Evolutionary conservation across 352 stramenopile genomes (phyloP), one percentile per base, ranked within the genome.

Genomic region (Pythium sukuiense): DNA sequence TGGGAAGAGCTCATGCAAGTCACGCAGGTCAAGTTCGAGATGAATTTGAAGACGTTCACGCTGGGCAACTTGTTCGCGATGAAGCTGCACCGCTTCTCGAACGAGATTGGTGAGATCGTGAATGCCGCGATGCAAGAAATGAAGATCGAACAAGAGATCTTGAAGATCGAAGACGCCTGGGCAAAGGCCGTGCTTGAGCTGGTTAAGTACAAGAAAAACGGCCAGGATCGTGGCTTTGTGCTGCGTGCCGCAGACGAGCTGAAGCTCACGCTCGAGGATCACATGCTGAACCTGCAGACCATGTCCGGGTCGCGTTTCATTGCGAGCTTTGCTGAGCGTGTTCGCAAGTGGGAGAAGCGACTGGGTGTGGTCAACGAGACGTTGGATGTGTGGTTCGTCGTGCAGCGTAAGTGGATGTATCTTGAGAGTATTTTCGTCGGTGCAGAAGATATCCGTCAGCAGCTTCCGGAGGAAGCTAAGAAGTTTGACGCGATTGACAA

Each of bases 401-500:
- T 98, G 16, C 93, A 98, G 76, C 85, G 90, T 33, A 97, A 98
- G 74, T 98, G 93, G 93, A 97, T 98, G 92, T 98, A 98, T 65
- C 83, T 98, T 18, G 93, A 98, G 64, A 96, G 85, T 61, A 98
- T 98, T 68, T 98, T 98, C 59, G 88, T 98, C 12, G 91, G 91
- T 2, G 88, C 89, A 0, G 92, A 98, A 67, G 93, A 98, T 66
- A 98, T 98, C 70, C 88, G 93, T 0, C 88, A 97, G 58, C 93
- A 98, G 65, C 71, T 98, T 6, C 93, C 92, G 0, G 93, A 98
- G 46, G 92, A 98, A 69, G 93, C 93, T 0, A 97, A 97, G 58
- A 97, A 97, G 65, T 98, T 98, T 69, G 93, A 98, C 57, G 79
- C 86, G 1, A 95, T 97, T 53, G 89, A 98, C 64, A 98, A 98